Percentiles rank a stretch among this genome's conserved stretches.
These are phyloP conservation scores for Klebsormidium nitens DNA, from an alignment of 139 green algal species.

Conservation along the genomic window DNA sequence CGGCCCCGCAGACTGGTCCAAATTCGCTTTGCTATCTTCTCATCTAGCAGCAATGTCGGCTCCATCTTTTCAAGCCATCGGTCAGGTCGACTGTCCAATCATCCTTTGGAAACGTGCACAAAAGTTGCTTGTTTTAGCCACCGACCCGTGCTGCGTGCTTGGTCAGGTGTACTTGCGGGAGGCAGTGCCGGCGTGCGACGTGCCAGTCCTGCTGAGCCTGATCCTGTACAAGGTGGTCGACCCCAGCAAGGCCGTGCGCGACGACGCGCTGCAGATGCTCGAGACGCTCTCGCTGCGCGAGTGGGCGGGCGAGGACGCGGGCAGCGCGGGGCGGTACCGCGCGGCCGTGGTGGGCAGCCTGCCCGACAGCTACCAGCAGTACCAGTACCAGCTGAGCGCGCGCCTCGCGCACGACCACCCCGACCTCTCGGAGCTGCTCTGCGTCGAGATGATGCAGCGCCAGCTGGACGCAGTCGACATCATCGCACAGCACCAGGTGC, in stretches of 20 bases:
- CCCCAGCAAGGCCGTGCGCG: slow-evolving; percentile 57
- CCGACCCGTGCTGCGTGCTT: too few species aligned
- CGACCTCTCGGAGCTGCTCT: slow-evolving; percentile 70
- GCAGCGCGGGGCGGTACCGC: slow-evolving; percentile 9
- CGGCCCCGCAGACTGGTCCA: too few species aligned
- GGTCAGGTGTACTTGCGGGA: slow-evolving; percentile 41
- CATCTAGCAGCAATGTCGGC: too few species aligned
- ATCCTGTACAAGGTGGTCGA: slow-evolving; percentile 80
- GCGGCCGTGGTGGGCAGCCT: slow-evolving; percentile 33
- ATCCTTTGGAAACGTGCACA: too few species aligned
- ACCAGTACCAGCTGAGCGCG: slow-evolving; percentile 72
- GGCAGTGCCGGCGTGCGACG: slow-evolving; percentile 30
- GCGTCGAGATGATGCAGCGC: slow-evolving; percentile 70
- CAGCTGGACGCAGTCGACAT: slow-evolving; percentile 51
- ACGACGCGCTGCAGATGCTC: slow-evolving; percentile 78
- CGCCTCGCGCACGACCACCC: slow-evolving; percentile 68
- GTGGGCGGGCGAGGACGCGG: slow-evolving; percentile 19
- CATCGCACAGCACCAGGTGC: slow-evolving; percentile 44
- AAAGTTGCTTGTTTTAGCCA: too few species aligned
- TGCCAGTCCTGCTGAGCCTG: slow-evolving; percentile 63
- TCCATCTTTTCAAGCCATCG: too few species aligned
- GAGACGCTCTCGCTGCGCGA: slow-evolving; percentile 49
- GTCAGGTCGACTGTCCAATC: too few species aligned
- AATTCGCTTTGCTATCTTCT: too few species aligned
- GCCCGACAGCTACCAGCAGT: slow-evolving; percentile 76